Conservation (phyloP, 345 rosid species). For the Psidium guajava region DNA sequence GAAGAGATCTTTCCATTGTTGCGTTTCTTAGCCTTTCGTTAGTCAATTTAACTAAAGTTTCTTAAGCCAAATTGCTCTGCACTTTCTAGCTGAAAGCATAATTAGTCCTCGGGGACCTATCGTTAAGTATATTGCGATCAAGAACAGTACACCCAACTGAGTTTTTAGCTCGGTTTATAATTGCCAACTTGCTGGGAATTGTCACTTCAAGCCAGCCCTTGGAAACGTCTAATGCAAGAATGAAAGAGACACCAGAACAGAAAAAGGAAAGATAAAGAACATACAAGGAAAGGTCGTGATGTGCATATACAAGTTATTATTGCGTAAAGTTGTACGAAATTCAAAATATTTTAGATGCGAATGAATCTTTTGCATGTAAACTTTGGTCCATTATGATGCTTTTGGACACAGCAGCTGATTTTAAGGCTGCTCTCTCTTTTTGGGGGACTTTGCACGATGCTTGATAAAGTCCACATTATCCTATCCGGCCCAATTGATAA, state of each 20-base stretch:
- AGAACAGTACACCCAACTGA: background rate
- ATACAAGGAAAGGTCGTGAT: background rate
- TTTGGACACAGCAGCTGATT: background rate
- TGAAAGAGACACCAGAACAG: background rate
- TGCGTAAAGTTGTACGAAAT: background rate
- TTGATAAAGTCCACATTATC: background rate
- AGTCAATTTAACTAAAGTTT: background rate
- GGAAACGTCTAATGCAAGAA: background rate
- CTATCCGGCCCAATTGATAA: background rate
- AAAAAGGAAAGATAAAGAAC: background rate
- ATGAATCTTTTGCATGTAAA: background rate
- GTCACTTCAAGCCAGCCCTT: background rate
- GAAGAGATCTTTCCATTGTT: background rate
- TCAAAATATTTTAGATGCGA: background rate
- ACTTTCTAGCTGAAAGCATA: background rate
- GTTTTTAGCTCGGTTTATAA: background rate
- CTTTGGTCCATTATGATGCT: background rate
- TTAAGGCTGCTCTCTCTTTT: background rate
- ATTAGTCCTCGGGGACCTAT: background rate
- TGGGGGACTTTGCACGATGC: background rate
- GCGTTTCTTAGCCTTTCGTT: background rate
- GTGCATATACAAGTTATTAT: background rate
- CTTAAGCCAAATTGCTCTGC: background rate
- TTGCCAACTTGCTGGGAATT: background rate
- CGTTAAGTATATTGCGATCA: background rate